A percentile compares a stretch with the other conserved stretches of the same genome.
These are phyloP conservation scores for Gremmenia infestans DNA, from an alignment of 2,329 filamentous ascomycete species.

Conservation along the genomic window DNA sequence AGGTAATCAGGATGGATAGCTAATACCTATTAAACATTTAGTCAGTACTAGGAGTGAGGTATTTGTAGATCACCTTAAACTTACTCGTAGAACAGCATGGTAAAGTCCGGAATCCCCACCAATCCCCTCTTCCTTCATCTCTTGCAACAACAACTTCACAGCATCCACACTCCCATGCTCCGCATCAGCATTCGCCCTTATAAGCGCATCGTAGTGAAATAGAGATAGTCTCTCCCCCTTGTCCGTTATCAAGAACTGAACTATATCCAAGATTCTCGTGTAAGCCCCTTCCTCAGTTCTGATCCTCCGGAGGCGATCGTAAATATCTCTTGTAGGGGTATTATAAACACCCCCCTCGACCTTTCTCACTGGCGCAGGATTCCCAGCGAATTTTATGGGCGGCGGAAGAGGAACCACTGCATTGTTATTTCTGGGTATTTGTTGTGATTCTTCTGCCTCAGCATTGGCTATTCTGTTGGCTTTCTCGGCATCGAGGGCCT, in stretches of 20 bases:
- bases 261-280: constrained; percentile 39
- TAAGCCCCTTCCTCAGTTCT: constrained; percentile 36
- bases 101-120: constrained; percentile 62
- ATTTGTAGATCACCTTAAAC: constrained; percentile 11
- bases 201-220: constrained; percentile 67
- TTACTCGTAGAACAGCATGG: constrained; percentile 64
- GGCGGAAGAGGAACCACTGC: too few species aligned
- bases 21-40: constrained; percentile 48
- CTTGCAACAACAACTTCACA: constrained; percentile 59
- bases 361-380: too few species aligned
- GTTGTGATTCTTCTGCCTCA: too few species aligned
- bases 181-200: constrained; percentile 64
- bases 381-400: too few species aligned
- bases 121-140: constrained; percentile 62
- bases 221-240: constrained; percentile 50
- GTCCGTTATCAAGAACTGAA: constrained; percentile 54
- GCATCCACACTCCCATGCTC: constrained; percentile 60
- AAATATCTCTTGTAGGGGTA: constrained; percentile 29
- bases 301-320: constrained; percentile 43
- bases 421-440: too few species aligned
- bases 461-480: too few species aligned
- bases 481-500: too few species aligned
- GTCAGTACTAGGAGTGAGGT: not conserved
- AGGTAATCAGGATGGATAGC: constrained; percentile 83
- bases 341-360: too few species aligned